phyloP scores from a whole-genome alignment of 2,329 filamentous ascomycete genomes.

The Verruconis gallopava region DNA sequence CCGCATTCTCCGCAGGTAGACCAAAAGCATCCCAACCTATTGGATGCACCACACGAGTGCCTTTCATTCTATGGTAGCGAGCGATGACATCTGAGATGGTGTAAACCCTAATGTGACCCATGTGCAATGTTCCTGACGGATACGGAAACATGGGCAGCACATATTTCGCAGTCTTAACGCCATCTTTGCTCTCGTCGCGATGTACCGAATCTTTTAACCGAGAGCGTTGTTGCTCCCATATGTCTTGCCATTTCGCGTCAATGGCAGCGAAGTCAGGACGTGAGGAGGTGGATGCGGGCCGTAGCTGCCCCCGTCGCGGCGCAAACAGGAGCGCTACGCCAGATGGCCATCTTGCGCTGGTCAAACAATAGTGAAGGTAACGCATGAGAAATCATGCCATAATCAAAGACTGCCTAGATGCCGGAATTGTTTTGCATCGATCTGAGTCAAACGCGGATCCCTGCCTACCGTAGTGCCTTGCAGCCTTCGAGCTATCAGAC shows the following conservation, averaged over 20 bases:
- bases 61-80: constrained; percentile 52
- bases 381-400: neutral
- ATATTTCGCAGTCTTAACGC: constrained; percentile 37
- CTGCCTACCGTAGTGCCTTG: no score
- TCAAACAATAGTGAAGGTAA: neutral
- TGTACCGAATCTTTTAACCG: constrained; percentile 10
- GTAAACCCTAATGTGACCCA: constrained; percentile 80
- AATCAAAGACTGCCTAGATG: neutral
- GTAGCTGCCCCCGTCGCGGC: no score
- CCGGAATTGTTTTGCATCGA: constrained; percentile 1
- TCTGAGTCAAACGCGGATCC: no score
- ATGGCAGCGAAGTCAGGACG: constrained; percentile 32
- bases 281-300: neutral
- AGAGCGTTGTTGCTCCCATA: constrained; percentile 25
- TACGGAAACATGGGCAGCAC: constrained; percentile 90
- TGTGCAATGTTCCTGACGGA: constrained; percentile 73
- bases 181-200: constrained; percentile 6
- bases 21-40: constrained; percentile 95
- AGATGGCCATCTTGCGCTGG: neutral
- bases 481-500: no score
- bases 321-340: neutral
- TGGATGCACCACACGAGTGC: constrained; percentile 65
- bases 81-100: constrained; percentile 79
- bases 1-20: constrained; percentile 81
- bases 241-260: constrained; percentile 42